Base-by-base conservation (phyloP, 192 early-diverging fungal species). In the Entrophospora sp. region DNA sequence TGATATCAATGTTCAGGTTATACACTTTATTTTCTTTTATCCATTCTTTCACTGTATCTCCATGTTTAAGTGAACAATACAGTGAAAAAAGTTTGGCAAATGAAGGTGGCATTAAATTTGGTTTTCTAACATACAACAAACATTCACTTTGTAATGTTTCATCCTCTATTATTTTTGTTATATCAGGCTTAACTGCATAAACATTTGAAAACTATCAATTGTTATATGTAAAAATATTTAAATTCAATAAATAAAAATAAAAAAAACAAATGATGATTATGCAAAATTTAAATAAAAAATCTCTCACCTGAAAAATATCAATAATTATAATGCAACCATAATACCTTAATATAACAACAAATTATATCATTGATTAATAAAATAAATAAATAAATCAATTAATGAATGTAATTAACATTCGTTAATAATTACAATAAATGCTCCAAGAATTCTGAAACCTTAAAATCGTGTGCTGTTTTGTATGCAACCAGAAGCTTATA, bases 301-400 rank as follows among this genome's bases (percentile, higher is more conserved):
- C 25, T 30, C 8, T 48, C 27, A 66, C 64, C 83, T 96, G 91
- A 73, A 97, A 97, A 20, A 99, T 87, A 63, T 97, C 94, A 4
- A 91, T 84, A 74, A 97, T 69, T 32, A 83, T 84, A 27, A 96
- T 88, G 64, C 92, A 95, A 6, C 94, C 94, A 71, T 92, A 97
- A 73, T 90, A 90, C 34, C 88, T 89, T n/a, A n/a, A n/a, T n/a
- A n/a, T n/a, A n/a, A n/a, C n/a, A n/a, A n/a, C n/a, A n/a, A n/a
- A n/a, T n/a, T n/a, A n/a, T n/a, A n/a, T n/a, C n/a, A n/a, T n/a
- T n/a, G n/a, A n/a, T n/a, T n/a, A n/a, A n/a, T n/a, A n/a, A n/a
- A n/a, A n/a, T n/a, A n/a, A n/a, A n/a, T n/a, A n/a, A n/a, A n/a
- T n/a, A n/a, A n/a, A n/a, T n/a, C n/a, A n/a, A n/a, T n/a, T n/a